Conservation (phyloP, 1,284 basidiomycete genomes). For the Rugiboletus extremiorientalis region DNA sequence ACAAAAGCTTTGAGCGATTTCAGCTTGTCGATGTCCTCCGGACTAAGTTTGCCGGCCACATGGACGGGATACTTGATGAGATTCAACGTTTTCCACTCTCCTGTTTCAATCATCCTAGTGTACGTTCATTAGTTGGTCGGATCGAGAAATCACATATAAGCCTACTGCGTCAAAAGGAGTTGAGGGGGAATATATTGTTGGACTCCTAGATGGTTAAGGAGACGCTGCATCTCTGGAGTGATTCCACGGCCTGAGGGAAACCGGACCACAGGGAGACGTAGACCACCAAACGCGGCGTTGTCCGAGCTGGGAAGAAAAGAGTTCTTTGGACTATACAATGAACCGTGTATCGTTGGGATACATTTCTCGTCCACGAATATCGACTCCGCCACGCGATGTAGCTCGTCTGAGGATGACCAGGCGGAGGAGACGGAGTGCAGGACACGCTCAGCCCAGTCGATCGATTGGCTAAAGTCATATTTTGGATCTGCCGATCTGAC, state of each 20-base stretch:
- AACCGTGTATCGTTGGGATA: constrained; percentile 61
- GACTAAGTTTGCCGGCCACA: constrained; percentile 70
- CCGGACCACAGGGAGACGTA: constrained; percentile 66
- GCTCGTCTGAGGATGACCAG: constrained; percentile 60
- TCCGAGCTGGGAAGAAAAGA: constrained; percentile 86
- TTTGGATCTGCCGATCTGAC: constrained; percentile 46
- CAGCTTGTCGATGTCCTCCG: constrained; percentile 73
- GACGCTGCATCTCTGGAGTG: constrained; percentile 76
- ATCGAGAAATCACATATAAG: neutral
- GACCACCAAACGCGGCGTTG: constrained; percentile 80
- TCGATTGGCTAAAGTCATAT: constrained; percentile 68
- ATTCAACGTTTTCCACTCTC: constrained; percentile 78
- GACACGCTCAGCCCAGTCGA: constrained; percentile 83
- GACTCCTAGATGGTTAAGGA: constrained; percentile 81
- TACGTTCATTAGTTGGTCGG: neutral
- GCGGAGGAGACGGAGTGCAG: constrained; percentile 69
- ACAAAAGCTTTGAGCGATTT: constrained; percentile 83
- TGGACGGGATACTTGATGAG: constrained; percentile 90
- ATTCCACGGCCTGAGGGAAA: constrained; percentile 68
- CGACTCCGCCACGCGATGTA: constrained; percentile 61
- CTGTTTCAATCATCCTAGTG: constrained; percentile 78
- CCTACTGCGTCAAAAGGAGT: constrained; percentile 72
- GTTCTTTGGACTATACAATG: constrained; percentile 72
- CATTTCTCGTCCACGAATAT: constrained; percentile 69
- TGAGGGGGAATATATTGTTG: constrained; percentile 91